These are phyloP conservation scores for Cephalotrichum gorgonifer DNA, from an alignment of 2,329 filamentous ascomycete genomes.

Conservation along the genomic window DNA sequence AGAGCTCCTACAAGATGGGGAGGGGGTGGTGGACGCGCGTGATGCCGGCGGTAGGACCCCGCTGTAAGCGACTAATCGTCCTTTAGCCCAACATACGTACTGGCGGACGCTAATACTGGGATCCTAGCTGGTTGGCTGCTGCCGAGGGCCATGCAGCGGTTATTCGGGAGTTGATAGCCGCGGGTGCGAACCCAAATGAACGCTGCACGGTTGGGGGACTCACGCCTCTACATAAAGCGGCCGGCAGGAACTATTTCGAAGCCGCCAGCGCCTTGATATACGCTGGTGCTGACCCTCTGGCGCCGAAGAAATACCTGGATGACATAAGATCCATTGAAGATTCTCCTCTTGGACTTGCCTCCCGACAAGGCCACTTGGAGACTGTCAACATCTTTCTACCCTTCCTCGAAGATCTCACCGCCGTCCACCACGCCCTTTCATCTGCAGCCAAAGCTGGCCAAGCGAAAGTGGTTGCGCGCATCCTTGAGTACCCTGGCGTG, in stretches of 20 bases:
- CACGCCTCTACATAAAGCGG: constrained; percentile 24
- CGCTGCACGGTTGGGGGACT: constrained; percentile 12
- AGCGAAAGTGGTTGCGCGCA: constrained; percentile 13
- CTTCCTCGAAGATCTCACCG: constrained; percentile 12
- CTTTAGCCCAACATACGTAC: too few relatives aligned
- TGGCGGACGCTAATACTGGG: too few relatives aligned
- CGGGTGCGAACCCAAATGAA: constrained; percentile 16
- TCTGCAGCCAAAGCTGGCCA: constrained; percentile 13
- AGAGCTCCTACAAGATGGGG: constrained; percentile 8
- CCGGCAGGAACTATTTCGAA: constrained; percentile 16
- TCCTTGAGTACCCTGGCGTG: constrained; percentile 19
- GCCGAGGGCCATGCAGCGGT: constrained; percentile 10
- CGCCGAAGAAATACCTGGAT: constrained; percentile 16
- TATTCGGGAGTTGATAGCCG: constrained; percentile 11
- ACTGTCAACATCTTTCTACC: constrained; percentile 16
- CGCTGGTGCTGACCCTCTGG: constrained; percentile 23
- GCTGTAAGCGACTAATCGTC: too few relatives aligned
- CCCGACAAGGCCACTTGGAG: constrained; percentile 15
- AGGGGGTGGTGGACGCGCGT: constrained; percentile 8
- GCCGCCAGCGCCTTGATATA: constrained; percentile 19
- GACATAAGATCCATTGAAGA: constrained; percentile 10
- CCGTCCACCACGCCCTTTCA: constrained; percentile 15
- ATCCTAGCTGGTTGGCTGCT: constrained; percentile 15
- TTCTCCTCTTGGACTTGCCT: constrained; percentile 20
- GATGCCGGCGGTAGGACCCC: constrained; percentile 12